A percentile compares a stretch with the other conserved stretches of the same genome.
Evolutionary conservation across 805 yeast genomes (phyloP).

Genomic region (Candida qinlingensis): DNA sequence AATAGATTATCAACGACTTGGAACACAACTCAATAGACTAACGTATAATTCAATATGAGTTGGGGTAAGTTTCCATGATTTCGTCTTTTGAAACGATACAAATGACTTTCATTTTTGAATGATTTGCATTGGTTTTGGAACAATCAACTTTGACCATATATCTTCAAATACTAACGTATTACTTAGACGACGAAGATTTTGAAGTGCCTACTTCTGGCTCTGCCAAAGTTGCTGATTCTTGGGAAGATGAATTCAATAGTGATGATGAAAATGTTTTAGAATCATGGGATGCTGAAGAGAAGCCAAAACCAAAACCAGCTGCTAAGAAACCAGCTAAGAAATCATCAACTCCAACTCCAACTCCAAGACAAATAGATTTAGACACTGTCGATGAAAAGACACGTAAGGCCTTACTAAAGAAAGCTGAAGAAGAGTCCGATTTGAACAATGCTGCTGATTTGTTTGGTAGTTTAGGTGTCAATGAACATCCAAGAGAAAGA

Average conservation of each 20-base stretch:
- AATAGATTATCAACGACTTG: too few species aligned
- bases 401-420: conserved; percentile 65
- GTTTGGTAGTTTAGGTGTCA: conserved; percentile 66
- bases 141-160: too few species aligned
- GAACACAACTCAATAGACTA: too few species aligned
- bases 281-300: conserved; percentile 88
- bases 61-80: conserved; percentile 4
- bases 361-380: conserved; percentile 39
- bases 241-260: conserved; percentile 72
- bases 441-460: conserved; percentile 89
- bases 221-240: conserved; percentile 56
- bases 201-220: conserved; percentile 54
- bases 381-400: conserved; percentile 69
- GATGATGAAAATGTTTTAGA: conserved; percentile 77
- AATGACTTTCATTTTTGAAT: not conserved
- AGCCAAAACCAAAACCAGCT: conserved; percentile 26
- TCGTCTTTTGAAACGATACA: not conserved
- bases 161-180: not conserved
- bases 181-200: conserved; percentile 81
- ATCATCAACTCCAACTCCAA: conserved; percentile 26
- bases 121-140: too few species aligned
- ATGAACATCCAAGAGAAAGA: conserved; percentile 40
- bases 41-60: not conserved
- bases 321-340: conserved; percentile 23
- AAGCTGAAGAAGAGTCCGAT: conserved; percentile 82